These are phyloP conservation scores for Lipomyces starkeyi DNA, from an alignment of 805 yeast genomes.

Conservation along the genomic window DNA sequence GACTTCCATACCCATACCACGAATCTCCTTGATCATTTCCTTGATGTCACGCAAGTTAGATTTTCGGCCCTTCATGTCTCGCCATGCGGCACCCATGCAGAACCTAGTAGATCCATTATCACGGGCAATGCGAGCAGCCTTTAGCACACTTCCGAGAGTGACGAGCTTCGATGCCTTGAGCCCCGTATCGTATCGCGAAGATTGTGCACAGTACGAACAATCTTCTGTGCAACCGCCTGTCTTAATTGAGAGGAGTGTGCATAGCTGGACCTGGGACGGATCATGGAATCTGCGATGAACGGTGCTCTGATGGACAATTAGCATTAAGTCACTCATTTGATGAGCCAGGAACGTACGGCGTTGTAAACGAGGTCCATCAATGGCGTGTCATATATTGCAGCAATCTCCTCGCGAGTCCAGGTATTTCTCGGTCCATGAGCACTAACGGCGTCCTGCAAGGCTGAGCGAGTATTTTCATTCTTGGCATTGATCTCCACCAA, in stretches of 20 bases:
- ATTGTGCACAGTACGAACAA: constrained; percentile 82
- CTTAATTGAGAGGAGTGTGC: constrained; percentile 76
- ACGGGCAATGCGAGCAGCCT: constrained; percentile 69
- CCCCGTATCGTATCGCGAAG: constrained; percentile 71
- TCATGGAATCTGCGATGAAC: constrained; percentile 70
- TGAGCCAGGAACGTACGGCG: constrained; percentile 46
- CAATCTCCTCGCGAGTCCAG: constrained; percentile 69
- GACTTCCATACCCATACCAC: constrained; percentile 71
- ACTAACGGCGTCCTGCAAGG: constrained; percentile 16
- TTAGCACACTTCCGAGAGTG: constrained; percentile 64
- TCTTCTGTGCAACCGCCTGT: constrained; percentile 85
- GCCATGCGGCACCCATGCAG: constrained; percentile 89
- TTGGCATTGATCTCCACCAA: not conserved
- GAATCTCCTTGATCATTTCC: constrained; percentile 68
- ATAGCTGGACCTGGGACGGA: constrained; percentile 72
- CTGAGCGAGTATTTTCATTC: not conserved
- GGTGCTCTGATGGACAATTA: constrained; percentile 19
- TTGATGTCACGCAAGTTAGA: constrained; percentile 65
- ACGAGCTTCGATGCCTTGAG: constrained; percentile 71
- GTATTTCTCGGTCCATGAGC: constrained; percentile 38
- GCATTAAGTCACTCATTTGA: not conserved
- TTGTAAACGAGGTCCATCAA: constrained; percentile 62
- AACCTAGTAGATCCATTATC: constrained; percentile 75
- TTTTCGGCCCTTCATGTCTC: constrained; percentile 81
- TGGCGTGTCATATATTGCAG: constrained; percentile 68